Percentiles rank a stretch among this genome's conserved stretches.
Evolutionary conservation across 345 rosid species (phyloP).

Genomic region (Pseudoturritis turrita): DNA sequence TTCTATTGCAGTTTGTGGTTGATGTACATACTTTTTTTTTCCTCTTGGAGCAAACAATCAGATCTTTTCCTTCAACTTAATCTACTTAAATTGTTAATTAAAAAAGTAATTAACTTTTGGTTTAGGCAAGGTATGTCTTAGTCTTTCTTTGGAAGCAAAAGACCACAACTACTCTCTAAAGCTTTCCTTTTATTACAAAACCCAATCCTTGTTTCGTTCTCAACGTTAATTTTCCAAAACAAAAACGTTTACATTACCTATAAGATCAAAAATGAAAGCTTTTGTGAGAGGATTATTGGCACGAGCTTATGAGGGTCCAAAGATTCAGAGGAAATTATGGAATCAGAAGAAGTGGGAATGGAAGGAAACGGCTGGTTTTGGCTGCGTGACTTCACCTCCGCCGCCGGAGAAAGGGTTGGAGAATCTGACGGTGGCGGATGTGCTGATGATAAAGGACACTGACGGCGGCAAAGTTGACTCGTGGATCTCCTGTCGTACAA

Average conservation of each 20-base stretch:
- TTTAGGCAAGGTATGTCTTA: conserved; percentile 27
- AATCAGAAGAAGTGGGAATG: conserved; percentile 21
- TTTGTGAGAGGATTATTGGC: conserved; percentile 25
- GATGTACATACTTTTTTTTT: conserved; percentile 22
- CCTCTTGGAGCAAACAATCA: conserved; percentile 8
- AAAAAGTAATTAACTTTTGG: conserved; percentile 17
- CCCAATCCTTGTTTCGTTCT: not conserved
- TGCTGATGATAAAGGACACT: conserved; percentile 50
- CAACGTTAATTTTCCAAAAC: not conserved
- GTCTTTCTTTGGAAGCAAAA: conserved; percentile 23
- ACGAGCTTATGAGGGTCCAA: conserved; percentile 21
- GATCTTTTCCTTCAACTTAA: not conserved
- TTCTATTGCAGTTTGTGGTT: conserved; percentile 12
- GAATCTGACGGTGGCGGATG: conserved; percentile 73
- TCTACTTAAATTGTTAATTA: not conserved
- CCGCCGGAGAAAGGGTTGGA: conserved; percentile 66
- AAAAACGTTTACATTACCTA: not conserved
- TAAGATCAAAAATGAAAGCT: conserved; percentile 15
- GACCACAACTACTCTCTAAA: not conserved
- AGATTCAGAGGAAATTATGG: conserved; percentile 4
- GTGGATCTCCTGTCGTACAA: conserved; percentile 61
- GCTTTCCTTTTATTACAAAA: conserved; percentile 1
- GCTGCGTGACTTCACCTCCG: conserved; percentile 20
- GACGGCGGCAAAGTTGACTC: conserved; percentile 36
- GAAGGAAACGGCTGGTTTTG: conserved; percentile 26